Conservation (phyloP, 306 rosid species). For the Pyrus bretschneideri region DNA sequence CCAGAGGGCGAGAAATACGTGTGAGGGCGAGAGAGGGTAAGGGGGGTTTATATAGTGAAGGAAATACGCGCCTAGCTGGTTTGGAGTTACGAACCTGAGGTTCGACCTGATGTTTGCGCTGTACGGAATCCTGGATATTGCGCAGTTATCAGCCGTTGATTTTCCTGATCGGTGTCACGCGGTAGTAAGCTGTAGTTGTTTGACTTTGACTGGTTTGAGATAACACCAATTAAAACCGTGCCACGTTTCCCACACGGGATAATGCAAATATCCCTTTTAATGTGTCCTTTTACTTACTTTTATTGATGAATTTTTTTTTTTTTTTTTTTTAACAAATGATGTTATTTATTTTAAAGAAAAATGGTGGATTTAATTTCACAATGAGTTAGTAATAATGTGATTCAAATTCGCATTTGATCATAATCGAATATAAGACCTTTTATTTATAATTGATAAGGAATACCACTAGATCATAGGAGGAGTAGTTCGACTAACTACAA, state of each 20-base stretch:
- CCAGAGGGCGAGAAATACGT: background rate
- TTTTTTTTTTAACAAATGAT: too few species aligned
- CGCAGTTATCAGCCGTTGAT: background rate
- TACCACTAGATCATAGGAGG: too few species aligned
- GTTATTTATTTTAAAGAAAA: too few species aligned
- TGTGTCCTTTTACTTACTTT: too few species aligned
- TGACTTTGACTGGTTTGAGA: background rate
- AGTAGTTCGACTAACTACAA: too few species aligned
- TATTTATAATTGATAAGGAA: too few species aligned
- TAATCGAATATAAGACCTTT: too few species aligned
- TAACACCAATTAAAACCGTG: background rate
- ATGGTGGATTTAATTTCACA: too few species aligned
- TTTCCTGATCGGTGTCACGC: background rate
- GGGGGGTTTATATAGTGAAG: constrained; percentile 14
- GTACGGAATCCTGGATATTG: background rate
- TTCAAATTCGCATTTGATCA: too few species aligned
- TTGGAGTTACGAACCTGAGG: constrained; percentile 11
- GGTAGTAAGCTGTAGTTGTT: background rate
- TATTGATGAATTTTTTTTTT: too few species aligned
- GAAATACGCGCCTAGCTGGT: constrained; percentile 24
- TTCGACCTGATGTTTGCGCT: constrained; percentile 12
- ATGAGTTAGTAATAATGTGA: too few species aligned
- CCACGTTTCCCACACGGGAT: background rate
- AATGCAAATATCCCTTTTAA: too few species aligned
- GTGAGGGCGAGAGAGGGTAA: background rate